Evolutionary conservation across 148 eudicot species (phyloP), one percentile per base, ranked within the genome.

Genomic region (Rhododendron molle): DNA sequence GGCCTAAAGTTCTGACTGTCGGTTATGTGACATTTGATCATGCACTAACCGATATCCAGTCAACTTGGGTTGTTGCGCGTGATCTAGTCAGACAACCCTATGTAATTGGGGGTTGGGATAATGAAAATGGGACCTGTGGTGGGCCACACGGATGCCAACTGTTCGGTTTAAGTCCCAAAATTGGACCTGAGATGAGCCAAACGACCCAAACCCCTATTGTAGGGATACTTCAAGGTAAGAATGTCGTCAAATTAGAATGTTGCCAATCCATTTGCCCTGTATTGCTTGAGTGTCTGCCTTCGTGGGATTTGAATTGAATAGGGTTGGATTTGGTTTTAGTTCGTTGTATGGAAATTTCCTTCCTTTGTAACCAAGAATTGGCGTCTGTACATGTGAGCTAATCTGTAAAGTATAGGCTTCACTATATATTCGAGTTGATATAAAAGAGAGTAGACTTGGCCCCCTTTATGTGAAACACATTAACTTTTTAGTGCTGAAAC

Each of bases 321-420:
- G 46, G 18, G 26, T 81, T 40, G 18, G 83, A 43, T 36, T 34
- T 78, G 40, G 36, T 54, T 54, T 71, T 30, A 30, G 56, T 69
- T 67, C 26, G 81, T 78, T 78, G 81, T 78, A 78, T 78, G 52
- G 21, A 77, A 77, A 77, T 43, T 40, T 77, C 32, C 80, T 44
- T 23, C 30, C 49, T 11, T 77, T 44, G 80, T 46, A 77, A 77
- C 79, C 12, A 8, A 73, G 30, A 32, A 83, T 80, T 80, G 78
- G 32, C 38, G 11, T 16, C 58, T 74, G 85, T 86, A 86, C 44
- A 86, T 81, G 82, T n/a, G 73, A 73, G 60, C 76, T 47, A 81
- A 50, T 52, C 52, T 86, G 87, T 44, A 54, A 73, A 49, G 5
- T 72, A 58, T 13, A n/a, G 43, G 14, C 5, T 7, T 46, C 54